phyloP scores from a whole-genome alignment of 805 yeast genomes.

The Teunomyces lycoperdinae region DNA sequence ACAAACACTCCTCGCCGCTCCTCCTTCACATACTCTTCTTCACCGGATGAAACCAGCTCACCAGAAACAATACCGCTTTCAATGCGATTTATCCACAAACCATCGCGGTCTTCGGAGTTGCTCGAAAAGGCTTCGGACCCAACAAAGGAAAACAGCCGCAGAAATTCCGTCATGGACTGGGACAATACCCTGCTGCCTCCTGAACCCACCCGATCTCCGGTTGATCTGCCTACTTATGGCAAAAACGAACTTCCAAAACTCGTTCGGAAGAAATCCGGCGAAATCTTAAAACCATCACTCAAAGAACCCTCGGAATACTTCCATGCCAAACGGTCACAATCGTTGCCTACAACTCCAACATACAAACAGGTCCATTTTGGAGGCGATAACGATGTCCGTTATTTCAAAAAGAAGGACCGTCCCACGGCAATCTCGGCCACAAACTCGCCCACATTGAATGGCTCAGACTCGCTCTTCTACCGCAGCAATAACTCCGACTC shows the following conservation, averaged over 20 bases:
- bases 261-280: conserved; percentile 86
- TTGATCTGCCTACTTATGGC: background rate
- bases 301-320: conserved; percentile 44
- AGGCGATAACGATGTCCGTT: conserved; percentile 61
- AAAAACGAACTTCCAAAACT: conserved; percentile 18
- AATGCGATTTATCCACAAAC: conserved; percentile 38
- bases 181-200: background rate
- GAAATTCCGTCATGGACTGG: conserved; percentile 17
- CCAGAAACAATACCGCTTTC: conserved; percentile 23
- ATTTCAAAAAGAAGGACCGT: conserved; percentile 67
- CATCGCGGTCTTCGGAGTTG: conserved; percentile 31
- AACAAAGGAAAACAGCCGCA: conserved; percentile 25
- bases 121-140: conserved; percentile 31
- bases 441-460: conserved; percentile 49
- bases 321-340: conserved; percentile 26
- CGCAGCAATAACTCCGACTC: conserved; percentile 11
- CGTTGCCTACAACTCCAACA: conserved; percentile 52
- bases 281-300: conserved; percentile 71
- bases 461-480: conserved; percentile 4
- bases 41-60: background rate
- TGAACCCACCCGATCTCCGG: background rate
- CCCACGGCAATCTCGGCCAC: conserved; percentile 75
- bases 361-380: conserved; percentile 80
- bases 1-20: background rate
- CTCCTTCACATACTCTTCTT: conserved; percentile 7